Conservation (phyloP, 345 rosid genomes). For the Citrus hindsii region DNA sequence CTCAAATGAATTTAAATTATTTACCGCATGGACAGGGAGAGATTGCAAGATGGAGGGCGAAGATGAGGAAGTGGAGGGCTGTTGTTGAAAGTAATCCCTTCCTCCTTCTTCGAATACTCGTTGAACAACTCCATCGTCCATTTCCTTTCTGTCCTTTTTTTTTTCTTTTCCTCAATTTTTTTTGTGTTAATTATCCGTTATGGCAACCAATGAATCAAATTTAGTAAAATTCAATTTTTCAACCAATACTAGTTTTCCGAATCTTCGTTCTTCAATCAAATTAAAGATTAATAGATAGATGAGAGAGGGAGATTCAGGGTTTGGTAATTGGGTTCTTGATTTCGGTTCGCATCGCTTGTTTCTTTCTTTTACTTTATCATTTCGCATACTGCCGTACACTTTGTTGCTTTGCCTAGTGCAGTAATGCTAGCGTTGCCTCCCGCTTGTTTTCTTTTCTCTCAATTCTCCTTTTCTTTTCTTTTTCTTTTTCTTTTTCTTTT, state of each 20-base stretch:
- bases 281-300: neutral
- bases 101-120: conserved; percentile 94
- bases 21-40: conserved; percentile 94
- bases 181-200: neutral
- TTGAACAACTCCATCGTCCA: conserved; percentile 96
- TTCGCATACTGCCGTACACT: neutral
- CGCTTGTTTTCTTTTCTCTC: conserved; percentile 7
- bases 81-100: conserved; percentile 81
- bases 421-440: conserved; percentile 1
- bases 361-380: neutral
- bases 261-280: neutral
- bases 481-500: neutral
- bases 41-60: conserved; percentile 87
- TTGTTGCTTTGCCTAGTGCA: conserved; percentile 9
- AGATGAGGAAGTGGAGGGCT: conserved; percentile 73
- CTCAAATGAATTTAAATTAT: neutral
- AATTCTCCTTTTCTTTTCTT: neutral
- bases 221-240: neutral
- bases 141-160: neutral
- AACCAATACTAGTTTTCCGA: neutral
- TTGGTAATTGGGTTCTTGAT: neutral
- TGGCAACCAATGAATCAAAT: neutral
- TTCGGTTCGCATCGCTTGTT: neutral
- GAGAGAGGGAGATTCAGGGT: neutral
- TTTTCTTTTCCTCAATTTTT: neutral